Percentiles rank a stretch among this genome's conserved stretches.
These are phyloP conservation scores for Suhomyces kunorum DNA, from an alignment of 1,139 yeast species.

Conservation along the genomic window DNA sequence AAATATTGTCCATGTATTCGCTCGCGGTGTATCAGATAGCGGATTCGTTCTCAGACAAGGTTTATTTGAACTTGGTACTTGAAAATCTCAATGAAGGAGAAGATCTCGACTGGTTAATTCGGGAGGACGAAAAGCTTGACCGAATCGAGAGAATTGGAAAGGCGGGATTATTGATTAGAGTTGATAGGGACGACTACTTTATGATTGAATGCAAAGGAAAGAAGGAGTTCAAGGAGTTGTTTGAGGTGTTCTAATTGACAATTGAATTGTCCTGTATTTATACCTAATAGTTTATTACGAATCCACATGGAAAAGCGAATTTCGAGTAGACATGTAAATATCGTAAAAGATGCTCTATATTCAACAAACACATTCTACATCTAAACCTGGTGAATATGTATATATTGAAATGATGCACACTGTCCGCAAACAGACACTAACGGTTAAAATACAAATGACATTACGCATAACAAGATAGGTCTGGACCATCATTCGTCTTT, in stretches of 20 bases:
- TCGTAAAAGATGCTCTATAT: no score
- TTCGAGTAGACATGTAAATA: no score
- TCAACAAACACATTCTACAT: not conserved
- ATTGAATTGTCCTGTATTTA: conserved; percentile 3
- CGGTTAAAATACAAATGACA: conserved; percentile 7
- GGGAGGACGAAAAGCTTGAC: conserved; percentile 32
- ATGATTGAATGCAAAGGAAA: conserved; percentile 53
- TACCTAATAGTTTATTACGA: conserved; percentile 1
- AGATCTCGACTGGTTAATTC: conserved; percentile 37
- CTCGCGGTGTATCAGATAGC: conserved; percentile 32
- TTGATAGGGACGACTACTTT: conserved; percentile 31
- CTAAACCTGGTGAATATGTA: conserved; percentile 2
- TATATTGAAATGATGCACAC: conserved; percentile 2
- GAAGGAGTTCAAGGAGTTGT: conserved; percentile 40
- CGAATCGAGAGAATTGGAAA: conserved; percentile 45
- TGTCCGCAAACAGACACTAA: conserved; percentile 1
- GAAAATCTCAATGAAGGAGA: conserved; percentile 21
- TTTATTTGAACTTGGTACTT: conserved; percentile 33
- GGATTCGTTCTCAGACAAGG: conserved; percentile 28
- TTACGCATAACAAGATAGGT: conserved; percentile 1
- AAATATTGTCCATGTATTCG: conserved; percentile 43
- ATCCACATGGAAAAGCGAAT: no score
- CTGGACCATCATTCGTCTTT: conserved; percentile 37
- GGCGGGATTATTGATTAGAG: conserved; percentile 46
- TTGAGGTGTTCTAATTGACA: conserved; percentile 28